Conservation (phyloP, 2,329 filamentous ascomycete genomes). For the Talaromyces sp. region DNA sequence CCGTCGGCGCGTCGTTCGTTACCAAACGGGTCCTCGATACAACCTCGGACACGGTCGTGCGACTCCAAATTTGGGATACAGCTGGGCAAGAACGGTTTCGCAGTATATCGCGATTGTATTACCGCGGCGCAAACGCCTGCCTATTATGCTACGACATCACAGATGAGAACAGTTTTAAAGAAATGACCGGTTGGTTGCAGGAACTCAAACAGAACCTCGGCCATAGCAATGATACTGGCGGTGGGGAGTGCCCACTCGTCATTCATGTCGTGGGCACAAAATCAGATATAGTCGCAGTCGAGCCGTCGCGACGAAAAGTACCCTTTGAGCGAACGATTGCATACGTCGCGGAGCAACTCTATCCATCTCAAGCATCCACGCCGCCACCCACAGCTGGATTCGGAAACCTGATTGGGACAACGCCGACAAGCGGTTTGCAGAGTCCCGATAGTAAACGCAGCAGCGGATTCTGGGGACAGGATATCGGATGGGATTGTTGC, state of each 20-base stretch:
- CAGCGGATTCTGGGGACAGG: conserved; percentile 69
- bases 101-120: conserved; percentile 91
- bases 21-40: conserved; percentile 75
- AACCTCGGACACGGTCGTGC: conserved; percentile 77
- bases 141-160: conserved; percentile 95
- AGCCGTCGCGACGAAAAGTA: conserved; percentile 73
- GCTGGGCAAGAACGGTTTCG: conserved; percentile 94
- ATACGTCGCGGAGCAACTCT: conserved; percentile 88
- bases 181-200: conserved; percentile 87
- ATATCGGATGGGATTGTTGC: conserved; percentile 93
- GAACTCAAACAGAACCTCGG: conserved; percentile 74
- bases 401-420: conserved; percentile 24
- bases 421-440: conserved; percentile 19
- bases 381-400: conserved; percentile 60
- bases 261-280: conserved; percentile 95
- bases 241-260: conserved; percentile 57
- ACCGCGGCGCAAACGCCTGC: conserved; percentile 88
- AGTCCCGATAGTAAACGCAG: conserved; percentile 43
- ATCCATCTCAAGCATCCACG: conserved; percentile 62
- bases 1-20: conserved; percentile 75
- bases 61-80: conserved; percentile 96
- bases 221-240: conserved; percentile 1
- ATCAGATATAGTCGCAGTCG: conserved; percentile 79
- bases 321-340: conserved; percentile 94
- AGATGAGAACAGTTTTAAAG: conserved; percentile 73